Evolutionary conservation across 2,329 filamentous ascomycete species (phyloP).

Genomic region (Fusarium mangiferae): DNA sequence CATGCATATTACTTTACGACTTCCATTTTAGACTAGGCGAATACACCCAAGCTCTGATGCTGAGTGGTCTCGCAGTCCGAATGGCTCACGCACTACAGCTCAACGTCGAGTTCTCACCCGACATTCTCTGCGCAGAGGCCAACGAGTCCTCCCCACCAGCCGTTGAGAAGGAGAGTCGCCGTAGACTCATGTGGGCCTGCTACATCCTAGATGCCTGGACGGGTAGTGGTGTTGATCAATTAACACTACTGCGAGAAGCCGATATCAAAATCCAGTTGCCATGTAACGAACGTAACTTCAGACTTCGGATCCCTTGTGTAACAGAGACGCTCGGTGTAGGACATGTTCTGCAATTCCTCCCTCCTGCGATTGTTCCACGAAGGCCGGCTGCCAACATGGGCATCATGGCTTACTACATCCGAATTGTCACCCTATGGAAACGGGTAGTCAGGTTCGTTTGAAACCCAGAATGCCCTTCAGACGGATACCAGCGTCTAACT

Average conservation of each 20-base stretch:
- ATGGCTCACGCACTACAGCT: constrained; percentile 56
- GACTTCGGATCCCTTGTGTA: constrained; percentile 53
- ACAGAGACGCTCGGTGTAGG: constrained; percentile 55
- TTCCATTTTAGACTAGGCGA: constrained; percentile 54
- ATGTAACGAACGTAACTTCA: constrained; percentile 54
- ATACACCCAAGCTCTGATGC: constrained; percentile 54
- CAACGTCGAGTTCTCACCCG: constrained; percentile 51
- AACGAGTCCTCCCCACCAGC: constrained; percentile 47
- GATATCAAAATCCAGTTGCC: constrained; percentile 56
- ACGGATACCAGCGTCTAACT: constrained; percentile 9
- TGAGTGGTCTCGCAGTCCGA: constrained; percentile 54
- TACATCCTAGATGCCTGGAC: constrained; percentile 56
- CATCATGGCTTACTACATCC: constrained; percentile 57
- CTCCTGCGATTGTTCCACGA: constrained; percentile 52
- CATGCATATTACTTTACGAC: constrained; percentile 53
- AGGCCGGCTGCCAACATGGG: constrained; percentile 56
- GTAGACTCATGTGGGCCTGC: constrained; percentile 56
- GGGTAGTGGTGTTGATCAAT: constrained; percentile 52
- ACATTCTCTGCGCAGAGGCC: constrained; percentile 51
- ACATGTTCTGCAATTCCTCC: constrained; percentile 53
- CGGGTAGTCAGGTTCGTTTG: constrained; percentile 50
- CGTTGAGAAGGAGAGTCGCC: constrained; percentile 51
- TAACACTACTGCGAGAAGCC: constrained; percentile 52
- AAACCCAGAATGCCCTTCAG: not conserved
- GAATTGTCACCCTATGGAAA: constrained; percentile 55